Evolutionary conservation across 495 filamentous ascomycete genomes (phyloP), one percentile per base, ranked within the genome.

Genomic region (Podospora australis): DNA sequence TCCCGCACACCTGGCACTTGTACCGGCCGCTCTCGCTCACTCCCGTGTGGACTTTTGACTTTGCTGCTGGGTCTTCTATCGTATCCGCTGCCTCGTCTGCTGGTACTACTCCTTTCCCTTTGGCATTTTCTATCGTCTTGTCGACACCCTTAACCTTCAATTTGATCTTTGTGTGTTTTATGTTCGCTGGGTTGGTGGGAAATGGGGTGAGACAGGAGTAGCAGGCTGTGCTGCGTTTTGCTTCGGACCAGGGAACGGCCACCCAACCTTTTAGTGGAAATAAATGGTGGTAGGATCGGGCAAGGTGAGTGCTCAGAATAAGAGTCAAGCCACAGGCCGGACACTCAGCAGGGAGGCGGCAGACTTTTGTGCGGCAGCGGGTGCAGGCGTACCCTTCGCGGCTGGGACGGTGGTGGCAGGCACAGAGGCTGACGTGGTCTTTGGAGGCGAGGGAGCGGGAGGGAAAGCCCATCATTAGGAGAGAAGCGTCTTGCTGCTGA

Each of bases 401-500:
- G 9, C 78, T 87, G 17, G 90, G 83, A 30, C 82, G 82, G 48
- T 82, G 83, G 69, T 99, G 94, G 60, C 92, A 98, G 23, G 90
- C 90, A 60, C 92, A 98, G 39, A 92, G 78, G 49, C 63, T 70
- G 53, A 74, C 60, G n/a, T 79, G 81, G 42, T 84, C 80, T 19
- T 67, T 70, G 13, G 78, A 70, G 46, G 88, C 87, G 41, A 90
- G 80, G n/a, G 85, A 85, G 13, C 92, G 81, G 38, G 84, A 90
- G n/a, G 92, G 92, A 57, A 99, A 99, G 3, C 92, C 94, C 94
- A 97, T 97, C 86, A 90, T 94, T 11, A 99, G 76, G 24, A 97
- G 73, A 21, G 86, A 86, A 29, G 85, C 84, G 38, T 80, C 77
- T 50, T 74, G 78, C 56, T 83, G 78, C 59, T 82, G 81, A n/a